Evolutionary conservation across 192 early-diverging fungal genomes (phyloP).

Genomic region (Phycomyces blakesleeanus): DNA sequence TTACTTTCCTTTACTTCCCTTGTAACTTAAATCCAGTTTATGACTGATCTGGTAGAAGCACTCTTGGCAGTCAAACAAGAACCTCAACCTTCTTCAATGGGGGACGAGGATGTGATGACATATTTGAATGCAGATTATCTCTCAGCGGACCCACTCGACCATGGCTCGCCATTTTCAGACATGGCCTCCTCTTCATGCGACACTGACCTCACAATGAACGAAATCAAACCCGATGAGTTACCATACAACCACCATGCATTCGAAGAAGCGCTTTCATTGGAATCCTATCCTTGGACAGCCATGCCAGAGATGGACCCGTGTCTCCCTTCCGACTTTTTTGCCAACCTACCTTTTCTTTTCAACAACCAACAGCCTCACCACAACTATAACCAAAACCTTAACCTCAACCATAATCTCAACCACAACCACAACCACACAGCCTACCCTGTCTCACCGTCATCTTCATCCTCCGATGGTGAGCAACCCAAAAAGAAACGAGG

Average conservation of each 20-base stretch:
- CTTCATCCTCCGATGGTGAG: constrained; percentile 24
- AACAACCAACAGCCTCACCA: no score
- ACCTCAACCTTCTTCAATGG: neutral
- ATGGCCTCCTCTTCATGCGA: neutral
- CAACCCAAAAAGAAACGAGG: constrained; percentile 32
- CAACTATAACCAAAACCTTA: no score
- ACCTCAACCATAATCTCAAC: no score
- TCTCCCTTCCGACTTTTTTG: neutral
- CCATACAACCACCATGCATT: neutral
- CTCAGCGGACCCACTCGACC: neutral
- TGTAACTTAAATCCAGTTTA: neutral
- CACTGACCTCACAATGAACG: neutral
- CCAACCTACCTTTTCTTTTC: neutral
- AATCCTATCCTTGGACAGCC: neutral
- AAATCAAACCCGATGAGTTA: neutral
- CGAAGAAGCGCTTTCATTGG: neutral
- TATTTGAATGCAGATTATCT: constrained; percentile 1
- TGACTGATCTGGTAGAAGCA: neutral
- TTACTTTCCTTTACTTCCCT: neutral
- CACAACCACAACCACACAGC: neutral
- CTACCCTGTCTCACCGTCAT: neutral
- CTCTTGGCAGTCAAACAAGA: neutral
- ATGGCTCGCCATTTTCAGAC: neutral
- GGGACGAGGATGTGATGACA: neutral
- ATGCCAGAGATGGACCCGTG: neutral